Percentiles rank a stretch among this genome's conserved stretches.
Conservation (phyloP, 169 alveolate genomes). For the Plasmodium coatneyi region DNA sequence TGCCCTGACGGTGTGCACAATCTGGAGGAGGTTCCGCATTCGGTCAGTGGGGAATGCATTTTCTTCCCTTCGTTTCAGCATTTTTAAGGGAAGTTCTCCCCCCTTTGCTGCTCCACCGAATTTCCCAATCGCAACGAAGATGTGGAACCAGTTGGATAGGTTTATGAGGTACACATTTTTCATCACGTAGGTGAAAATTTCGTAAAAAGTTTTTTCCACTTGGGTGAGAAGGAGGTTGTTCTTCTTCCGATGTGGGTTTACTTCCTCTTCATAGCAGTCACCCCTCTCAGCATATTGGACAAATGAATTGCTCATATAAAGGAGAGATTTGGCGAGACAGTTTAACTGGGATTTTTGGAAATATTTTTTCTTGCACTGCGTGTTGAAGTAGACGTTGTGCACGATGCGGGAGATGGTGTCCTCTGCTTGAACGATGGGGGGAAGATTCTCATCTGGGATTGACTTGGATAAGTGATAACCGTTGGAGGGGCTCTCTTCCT, state of each 20-base stretch:
- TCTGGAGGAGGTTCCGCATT: not conserved
- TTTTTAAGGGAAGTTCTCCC: not conserved
- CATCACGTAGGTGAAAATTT: constrained; percentile 29
- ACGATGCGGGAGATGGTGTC: not conserved
- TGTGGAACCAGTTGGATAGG: constrained; percentile 27
- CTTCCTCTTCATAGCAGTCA: not conserved
- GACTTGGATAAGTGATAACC: not conserved
- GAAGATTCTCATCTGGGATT: not conserved
- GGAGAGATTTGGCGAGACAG: not conserved
- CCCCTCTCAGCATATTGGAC: not conserved
- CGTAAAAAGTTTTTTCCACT: constrained; percentile 35
- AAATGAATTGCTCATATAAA: constrained; percentile 15
- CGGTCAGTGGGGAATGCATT: not conserved
- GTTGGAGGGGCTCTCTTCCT: not conserved
- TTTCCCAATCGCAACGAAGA: constrained; percentile 10
- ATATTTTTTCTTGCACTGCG: not conserved
- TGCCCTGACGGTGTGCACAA: not conserved
- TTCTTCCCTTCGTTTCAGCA: not conserved
- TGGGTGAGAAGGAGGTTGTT: not conserved
- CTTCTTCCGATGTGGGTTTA: not conserved
- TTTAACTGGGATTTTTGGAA: constrained; percentile 12
- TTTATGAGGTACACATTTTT: constrained; percentile 9
- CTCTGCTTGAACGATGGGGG: not conserved
- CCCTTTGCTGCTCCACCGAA: not conserved
- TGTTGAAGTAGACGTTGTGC: not conserved